Percentiles rank a stretch among this genome's conserved stretches.
Conservation (phyloP, 106 monocot species). For the Phalaenopsis equestris region DNA sequence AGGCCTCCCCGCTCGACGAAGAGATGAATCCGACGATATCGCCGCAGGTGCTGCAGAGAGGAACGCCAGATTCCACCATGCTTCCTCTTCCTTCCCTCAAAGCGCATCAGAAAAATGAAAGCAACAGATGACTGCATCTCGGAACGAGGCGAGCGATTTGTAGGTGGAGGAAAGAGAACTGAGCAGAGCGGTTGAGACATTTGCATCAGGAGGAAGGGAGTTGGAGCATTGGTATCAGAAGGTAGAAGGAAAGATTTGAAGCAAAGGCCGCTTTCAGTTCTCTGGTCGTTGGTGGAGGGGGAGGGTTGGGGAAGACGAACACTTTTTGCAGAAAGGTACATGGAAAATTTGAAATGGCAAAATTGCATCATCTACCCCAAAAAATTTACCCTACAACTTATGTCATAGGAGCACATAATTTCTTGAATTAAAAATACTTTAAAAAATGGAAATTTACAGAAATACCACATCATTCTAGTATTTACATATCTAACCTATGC, state of each 20-base stretch:
- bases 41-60: conserved; percentile 41
- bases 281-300: too few species aligned
- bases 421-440: too few species aligned
- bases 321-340: background rate
- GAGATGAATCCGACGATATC: conserved; percentile 25
- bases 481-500: too few species aligned
- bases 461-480: too few species aligned
- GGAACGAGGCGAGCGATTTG: conserved; percentile 13
- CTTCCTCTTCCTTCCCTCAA: conserved; percentile 4
- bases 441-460: too few species aligned
- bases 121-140: background rate
- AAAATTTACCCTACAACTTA: too few species aligned
- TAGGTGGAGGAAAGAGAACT: conserved; percentile 13
- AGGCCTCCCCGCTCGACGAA: conserved; percentile 11
- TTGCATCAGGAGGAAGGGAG: conserved; percentile 36
- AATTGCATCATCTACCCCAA: too few species aligned
- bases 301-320: too few species aligned
- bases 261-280: conserved; percentile 42
- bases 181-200: conserved; percentile 31
- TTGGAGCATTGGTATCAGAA: conserved; percentile 47
- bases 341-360: too few species aligned
- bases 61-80: conserved; percentile 42
- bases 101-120: background rate
- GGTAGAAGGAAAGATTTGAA: conserved; percentile 65
- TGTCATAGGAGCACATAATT: too few species aligned